phyloP scores from a whole-genome alignment of 768 basidiomycete genomes.

The Trametes elegans region DNA sequence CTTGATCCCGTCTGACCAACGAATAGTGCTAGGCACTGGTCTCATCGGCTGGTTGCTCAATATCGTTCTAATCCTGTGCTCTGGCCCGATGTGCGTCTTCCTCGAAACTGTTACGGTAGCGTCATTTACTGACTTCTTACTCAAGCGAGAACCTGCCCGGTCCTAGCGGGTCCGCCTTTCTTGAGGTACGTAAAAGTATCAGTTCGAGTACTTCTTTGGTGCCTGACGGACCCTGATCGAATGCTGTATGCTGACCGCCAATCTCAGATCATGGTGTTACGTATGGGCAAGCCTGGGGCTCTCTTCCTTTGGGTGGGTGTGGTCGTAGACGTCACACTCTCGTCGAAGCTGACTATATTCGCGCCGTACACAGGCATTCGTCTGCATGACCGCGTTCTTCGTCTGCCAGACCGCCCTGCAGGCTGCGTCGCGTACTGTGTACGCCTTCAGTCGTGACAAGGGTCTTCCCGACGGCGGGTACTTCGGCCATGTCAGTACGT shows the following conservation, averaged over 20 bases:
- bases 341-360: too few species aligned
- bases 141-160: constrained; percentile 64
- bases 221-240: neutral
- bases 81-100: constrained; percentile 61
- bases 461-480: constrained; percentile 76
- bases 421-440: constrained; percentile 77
- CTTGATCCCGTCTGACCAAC: neutral
- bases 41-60: constrained; percentile 85
- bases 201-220: neutral
- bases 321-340: neutral
- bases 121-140: constrained; percentile 2
- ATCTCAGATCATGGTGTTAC: constrained; percentile 63
- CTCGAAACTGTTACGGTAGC: neutral
- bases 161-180: constrained; percentile 67
- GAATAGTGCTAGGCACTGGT: constrained; percentile 67
- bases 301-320: constrained; percentile 70
- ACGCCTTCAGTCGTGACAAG: constrained; percentile 81
- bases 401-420: constrained; percentile 81
- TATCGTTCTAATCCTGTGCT: constrained; percentile 83
- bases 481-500: constrained; percentile 64
- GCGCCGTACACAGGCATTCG: constrained; percentile 63
- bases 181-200: constrained; percentile 45
- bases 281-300: constrained; percentile 75
- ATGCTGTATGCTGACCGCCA: neutral
- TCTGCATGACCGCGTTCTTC: constrained; percentile 86